Base-by-base conservation (phyloP, 2,329 filamentous ascomycete genomes). In the Aspergillus sp. region DNA sequence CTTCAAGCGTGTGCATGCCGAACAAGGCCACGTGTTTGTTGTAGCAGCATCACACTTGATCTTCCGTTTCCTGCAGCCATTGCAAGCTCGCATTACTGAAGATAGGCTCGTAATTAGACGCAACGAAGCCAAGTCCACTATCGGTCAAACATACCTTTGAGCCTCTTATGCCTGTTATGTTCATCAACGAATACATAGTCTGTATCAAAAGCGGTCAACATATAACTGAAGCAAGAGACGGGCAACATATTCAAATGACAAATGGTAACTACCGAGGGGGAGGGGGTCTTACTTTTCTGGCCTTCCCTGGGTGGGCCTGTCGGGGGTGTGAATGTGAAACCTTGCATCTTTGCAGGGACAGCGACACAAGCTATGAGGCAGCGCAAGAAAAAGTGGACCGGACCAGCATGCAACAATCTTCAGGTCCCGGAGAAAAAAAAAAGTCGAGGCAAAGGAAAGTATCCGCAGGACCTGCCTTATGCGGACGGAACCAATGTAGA, bases 111-210 rank as follows among this genome's bases (percentile, higher is more conserved):
- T 54, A 66, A 66, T 47, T 59, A 39, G 13, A 13, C 27, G 32
- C 38, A 53, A 21, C 6, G 30, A 8, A 23, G 55, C 42, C 17
- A 54, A 44, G 19, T 21, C 19, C 17, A 6, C 41, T 23, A 23
- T 11, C 36, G 48, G 13, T 42, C 41, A 75, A 44, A 44, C 75
- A 62, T 85, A 95, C 92, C 92, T 84, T 98, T 98, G 64, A 98
- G 82, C 70, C 94, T 87, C 80, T 98, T 98, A 79, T 98, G 95
- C 65, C 95, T 90, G 81, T 98, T 98, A 78, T 98, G 95, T 77
- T 98, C 94, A 77, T 98, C 94, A 60, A 98, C 95, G 74, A 98
- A 98, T 70, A 98, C 95, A 90, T 97, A 98, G 77, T 97, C 93
- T 96, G 70, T 49, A 61, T 60, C 23, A 47, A n/a, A 21, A 47